A percentile compares a stretch with the other conserved stretches of the same genome.
phyloP scores from a whole-genome alignment of 2,329 filamentous ascomycete genomes.

The Penicillium rolfsii region DNA sequence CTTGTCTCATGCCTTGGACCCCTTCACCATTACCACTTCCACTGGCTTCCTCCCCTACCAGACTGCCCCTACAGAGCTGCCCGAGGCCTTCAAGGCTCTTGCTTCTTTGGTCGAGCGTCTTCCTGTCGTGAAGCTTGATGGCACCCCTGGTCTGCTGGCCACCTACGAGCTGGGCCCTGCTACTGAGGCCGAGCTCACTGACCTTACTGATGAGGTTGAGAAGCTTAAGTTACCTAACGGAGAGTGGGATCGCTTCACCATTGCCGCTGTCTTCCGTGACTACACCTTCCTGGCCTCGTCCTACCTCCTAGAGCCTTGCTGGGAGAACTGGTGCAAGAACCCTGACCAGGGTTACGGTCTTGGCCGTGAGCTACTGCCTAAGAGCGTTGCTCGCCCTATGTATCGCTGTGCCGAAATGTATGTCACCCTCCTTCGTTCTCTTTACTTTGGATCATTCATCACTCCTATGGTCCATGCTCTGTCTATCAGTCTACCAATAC shows the following conservation, averaged over 20 bases:
- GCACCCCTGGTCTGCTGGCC: conserved; percentile 76
- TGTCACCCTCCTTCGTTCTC: conserved; percentile 47
- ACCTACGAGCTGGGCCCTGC: conserved; percentile 72
- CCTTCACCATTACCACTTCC: conserved; percentile 53
- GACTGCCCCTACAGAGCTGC: conserved; percentile 57
- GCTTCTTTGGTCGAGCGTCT: conserved; percentile 74
- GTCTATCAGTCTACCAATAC: neutral
- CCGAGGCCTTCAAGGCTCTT: conserved; percentile 71
- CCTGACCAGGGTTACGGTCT: conserved; percentile 74
- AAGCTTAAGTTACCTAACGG: conserved; percentile 57
- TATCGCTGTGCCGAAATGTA: conserved; percentile 83
- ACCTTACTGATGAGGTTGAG: conserved; percentile 74
- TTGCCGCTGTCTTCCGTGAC: conserved; percentile 88
- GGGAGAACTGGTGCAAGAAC: conserved; percentile 65
- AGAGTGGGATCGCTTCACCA: conserved; percentile 71
- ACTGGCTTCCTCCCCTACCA: conserved; percentile 51
- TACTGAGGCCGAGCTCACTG: conserved; percentile 74
- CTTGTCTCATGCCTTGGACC: conserved; percentile 47
- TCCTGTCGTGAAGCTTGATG: conserved; percentile 75
- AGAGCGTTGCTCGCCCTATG: conserved; percentile 77
- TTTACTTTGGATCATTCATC: neutral
- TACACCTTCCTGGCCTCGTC: conserved; percentile 89
- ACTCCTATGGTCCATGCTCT: neutral
- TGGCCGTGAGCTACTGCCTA: conserved; percentile 72
- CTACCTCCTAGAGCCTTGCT: conserved; percentile 89